Conservation (phyloP, 148 eudicot genomes). For the Gaultheria prostrata region DNA sequence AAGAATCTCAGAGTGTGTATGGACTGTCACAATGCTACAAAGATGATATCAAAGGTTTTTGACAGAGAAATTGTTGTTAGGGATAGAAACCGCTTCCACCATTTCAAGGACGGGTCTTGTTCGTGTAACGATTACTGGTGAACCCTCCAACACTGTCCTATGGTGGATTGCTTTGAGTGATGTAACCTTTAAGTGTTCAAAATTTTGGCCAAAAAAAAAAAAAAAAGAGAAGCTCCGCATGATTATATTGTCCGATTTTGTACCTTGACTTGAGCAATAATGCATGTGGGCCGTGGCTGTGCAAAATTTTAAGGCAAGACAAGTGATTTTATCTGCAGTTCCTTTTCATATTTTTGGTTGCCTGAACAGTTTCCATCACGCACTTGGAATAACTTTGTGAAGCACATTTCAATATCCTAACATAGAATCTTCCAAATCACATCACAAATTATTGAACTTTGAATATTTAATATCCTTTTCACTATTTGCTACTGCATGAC, state of each 20-base stretch:
- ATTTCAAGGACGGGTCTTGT: slow-evolving; percentile 41
- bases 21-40: slow-evolving; percentile 41
- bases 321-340: background rate
- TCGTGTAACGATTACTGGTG: slow-evolving; percentile 45
- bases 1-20: slow-evolving; percentile 42
- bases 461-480: background rate
- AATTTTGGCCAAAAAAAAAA: background rate
- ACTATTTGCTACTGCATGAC: background rate
- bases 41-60: slow-evolving; percentile 32
- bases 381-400: background rate
- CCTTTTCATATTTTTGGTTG: background rate
- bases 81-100: slow-evolving; percentile 41
- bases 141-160: background rate
- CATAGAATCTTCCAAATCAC: background rate
- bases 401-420: background rate
- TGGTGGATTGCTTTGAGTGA: background rate
- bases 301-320: background rate
- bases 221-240: background rate
- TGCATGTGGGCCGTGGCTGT: background rate
- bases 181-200: background rate
- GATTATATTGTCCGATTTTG: background rate
- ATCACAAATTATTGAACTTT: background rate
- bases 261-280: background rate
- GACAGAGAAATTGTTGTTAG: slow-evolving; percentile 37
- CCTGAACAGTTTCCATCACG: background rate